Conservation (phyloP, 768 basidiomycete genomes). For the Krasilnikovozyma curviuscula region DNA sequence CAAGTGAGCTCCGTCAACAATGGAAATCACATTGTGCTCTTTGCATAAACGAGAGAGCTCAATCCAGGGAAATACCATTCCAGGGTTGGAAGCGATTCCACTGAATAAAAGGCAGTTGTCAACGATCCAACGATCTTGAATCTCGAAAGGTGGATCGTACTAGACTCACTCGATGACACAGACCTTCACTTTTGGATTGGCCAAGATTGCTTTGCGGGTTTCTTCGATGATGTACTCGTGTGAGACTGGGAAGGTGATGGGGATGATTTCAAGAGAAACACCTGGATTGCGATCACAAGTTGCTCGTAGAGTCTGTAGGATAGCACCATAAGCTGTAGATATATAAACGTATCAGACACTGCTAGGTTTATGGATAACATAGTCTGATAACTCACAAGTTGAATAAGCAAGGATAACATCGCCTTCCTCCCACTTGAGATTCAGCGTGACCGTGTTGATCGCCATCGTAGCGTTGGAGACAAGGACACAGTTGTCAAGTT, state of each 20-base stretch:
- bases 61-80: slow-evolving; percentile 48
- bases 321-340: slow-evolving; percentile 42
- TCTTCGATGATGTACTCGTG: slow-evolving; percentile 36
- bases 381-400: background rate
- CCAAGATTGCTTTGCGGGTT: slow-evolving; percentile 16
- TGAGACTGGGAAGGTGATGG: slow-evolving; percentile 38
- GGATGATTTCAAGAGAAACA: slow-evolving; percentile 36
- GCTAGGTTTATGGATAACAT: background rate
- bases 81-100: background rate
- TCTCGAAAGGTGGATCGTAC: too few relatives aligned
- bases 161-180: slow-evolving; percentile 47
- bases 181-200: background rate
- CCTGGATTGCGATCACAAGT: slow-evolving; percentile 39
- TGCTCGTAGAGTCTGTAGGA: slow-evolving; percentile 36
- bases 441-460: slow-evolving; percentile 45
- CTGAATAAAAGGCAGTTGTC: too few relatives aligned
- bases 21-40: slow-evolving; percentile 41
- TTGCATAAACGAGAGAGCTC: slow-evolving; percentile 46
- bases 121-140: too few relatives aligned
- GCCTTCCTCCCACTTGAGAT: slow-evolving; percentile 45
- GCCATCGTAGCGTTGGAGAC: slow-evolving; percentile 46
- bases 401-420: slow-evolving; percentile 48
- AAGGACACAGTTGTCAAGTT: background rate
- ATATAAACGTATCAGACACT: background rate
- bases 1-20: slow-evolving; percentile 66